Base-by-base conservation (phyloP, 1,139 yeast species). In the Scheffersomyces lignicola region DNA sequence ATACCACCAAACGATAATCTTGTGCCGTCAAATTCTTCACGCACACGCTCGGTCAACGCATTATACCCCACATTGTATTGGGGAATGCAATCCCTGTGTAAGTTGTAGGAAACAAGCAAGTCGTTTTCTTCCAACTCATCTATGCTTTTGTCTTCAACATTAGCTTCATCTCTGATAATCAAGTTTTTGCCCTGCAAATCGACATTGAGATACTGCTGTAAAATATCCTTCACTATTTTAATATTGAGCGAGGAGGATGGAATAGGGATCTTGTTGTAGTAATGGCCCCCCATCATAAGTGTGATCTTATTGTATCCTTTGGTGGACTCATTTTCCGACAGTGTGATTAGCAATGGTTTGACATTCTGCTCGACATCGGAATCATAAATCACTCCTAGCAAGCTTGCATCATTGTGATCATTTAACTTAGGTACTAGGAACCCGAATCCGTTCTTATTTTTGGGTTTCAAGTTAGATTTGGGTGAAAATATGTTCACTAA, bases 341-440 rank as follows among this genome's bases (percentile, higher is more conserved):
- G n/a, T n/a, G n/a, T n/a, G n/a, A n/a, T 27, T 20, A 16, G 31
- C 33, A 52, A 37, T 10, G 43, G 34, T 23, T 53, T 45, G 18
- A 74, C 65, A 39, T 73, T 62, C 43, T 71, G 66, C 52, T 81
- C 90, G 10, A 87, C 76, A 33, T 87, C 89, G 1, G 96, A 86
- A 56, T 92, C 97, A 58, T 85, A 92, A 21, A 92, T 88, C 2
- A 88, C 88, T 2, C 98, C 98, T 28, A 92, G 65, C 13, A 89
- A 61, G 76, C 69, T 34, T 80, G 82, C 20, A 16, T 26, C 20
- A 16, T 26, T 26, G 11, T 16, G 18, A 6, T 56, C 47, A 61
- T 60, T 52, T 61, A 71, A 25, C 34, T 56, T 56, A 1, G 98
- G 98, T 3, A 88, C 86, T 36, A 92, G 70, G 49, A 85, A 88